These are phyloP conservation scores for Nelumbo lutea DNA, from an alignment of 164 flowering plant genomes.

Conservation along the genomic window DNA sequence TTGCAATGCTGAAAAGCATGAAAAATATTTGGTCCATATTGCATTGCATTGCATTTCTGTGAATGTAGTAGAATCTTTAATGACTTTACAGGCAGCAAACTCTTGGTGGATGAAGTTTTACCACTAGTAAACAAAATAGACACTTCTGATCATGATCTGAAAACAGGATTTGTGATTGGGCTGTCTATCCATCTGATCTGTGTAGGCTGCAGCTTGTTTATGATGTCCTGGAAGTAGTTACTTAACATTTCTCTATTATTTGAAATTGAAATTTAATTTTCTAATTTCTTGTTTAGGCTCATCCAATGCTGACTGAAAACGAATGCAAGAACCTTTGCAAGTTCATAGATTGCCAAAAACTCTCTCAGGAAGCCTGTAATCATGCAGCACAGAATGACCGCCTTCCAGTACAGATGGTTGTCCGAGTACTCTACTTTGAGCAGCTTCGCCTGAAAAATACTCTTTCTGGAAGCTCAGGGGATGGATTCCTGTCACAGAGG, in stretches of 20 bases:
- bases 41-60: no score
- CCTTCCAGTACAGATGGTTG: slow-evolving; percentile 65
- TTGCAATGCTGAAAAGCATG: no score
- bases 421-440: slow-evolving; percentile 64
- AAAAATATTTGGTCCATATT: no score
- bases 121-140: neutral
- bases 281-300: slow-evolving; percentile 39
- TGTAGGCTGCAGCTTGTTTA: neutral
- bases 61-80: no score
- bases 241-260: neutral
- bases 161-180: neutral
- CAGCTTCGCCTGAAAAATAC: slow-evolving; percentile 60
- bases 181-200: neutral
- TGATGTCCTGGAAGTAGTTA: neutral
- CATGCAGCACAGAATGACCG: slow-evolving; percentile 85
- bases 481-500: slow-evolving; percentile 49
- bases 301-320: slow-evolving; percentile 46
- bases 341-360: slow-evolving; percentile 69
- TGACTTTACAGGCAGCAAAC: no score
- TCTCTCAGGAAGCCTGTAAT: slow-evolving; percentile 67
- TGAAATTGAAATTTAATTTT: neutral
- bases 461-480: slow-evolving; percentile 45
- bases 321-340: slow-evolving; percentile 63
- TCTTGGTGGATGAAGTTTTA: no score
- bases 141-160: neutral